These are phyloP conservation scores for Diaporthe citriasiana DNA, from an alignment of 2,329 filamentous ascomycete genomes.

Conservation along the genomic window DNA sequence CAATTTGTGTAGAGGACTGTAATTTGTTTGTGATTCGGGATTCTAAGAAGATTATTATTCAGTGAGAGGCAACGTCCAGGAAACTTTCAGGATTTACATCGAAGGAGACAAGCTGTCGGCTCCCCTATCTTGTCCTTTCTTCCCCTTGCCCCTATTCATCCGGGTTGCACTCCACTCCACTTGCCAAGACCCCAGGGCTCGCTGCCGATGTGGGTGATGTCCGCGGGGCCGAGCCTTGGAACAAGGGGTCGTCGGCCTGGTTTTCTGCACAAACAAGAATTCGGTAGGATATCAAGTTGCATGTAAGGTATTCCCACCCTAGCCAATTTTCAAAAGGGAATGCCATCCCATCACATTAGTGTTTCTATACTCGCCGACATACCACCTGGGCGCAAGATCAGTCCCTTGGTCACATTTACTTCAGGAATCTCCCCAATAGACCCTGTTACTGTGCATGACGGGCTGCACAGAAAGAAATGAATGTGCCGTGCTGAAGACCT, in stretches of 20 bases:
- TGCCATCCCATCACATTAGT: neutral
- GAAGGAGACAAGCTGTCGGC: too few relatives aligned
- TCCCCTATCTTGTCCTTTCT: neutral
- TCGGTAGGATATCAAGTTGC: neutral
- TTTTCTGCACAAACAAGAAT: neutral
- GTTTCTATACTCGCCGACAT: neutral
- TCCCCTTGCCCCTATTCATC: slow-evolving; percentile 13
- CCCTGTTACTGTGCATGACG: neutral
- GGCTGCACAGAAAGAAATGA: neutral
- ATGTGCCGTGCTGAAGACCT: too few relatives aligned
- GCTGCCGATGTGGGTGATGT: slow-evolving; percentile 12
- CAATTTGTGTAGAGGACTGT: neutral
- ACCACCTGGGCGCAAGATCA: too few relatives aligned
- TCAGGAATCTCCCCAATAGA: neutral
- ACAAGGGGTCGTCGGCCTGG: neutral
- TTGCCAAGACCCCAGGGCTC: slow-evolving; percentile 11
- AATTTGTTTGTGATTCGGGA: neutral
- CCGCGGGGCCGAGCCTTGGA: slow-evolving; percentile 35
- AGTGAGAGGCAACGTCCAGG: too few relatives aligned
- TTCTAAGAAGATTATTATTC: too few relatives aligned
- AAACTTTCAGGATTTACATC: neutral
- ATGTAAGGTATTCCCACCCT: too few relatives aligned
- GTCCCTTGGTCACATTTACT: neutral
- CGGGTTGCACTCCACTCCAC: slow-evolving; percentile 23
- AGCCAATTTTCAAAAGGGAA: neutral